Base-by-base conservation (phyloP, 345 rosid genomes). In the Alliaria petiolata region DNA sequence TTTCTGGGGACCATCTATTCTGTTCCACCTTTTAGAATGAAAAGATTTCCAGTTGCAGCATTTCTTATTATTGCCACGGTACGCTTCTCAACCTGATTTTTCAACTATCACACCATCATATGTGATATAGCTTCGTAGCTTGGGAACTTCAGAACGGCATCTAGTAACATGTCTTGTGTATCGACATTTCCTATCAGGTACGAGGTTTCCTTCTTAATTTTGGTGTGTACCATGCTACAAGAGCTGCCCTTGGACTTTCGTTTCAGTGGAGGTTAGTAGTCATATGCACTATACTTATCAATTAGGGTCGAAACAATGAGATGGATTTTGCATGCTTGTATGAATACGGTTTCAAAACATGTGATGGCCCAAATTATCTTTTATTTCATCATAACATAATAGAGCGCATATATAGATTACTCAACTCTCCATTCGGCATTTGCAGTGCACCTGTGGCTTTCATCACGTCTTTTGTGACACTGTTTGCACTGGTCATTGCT, bases 361-460 rank as follows among this genome's bases (percentile, higher is more conserved):
- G 54, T 11, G 72, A 31, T 39, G 15, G 58, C 42, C 8, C 59
- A 28, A 7, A 4, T 38, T n/a, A 17, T 47, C 63, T 44, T 55
- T 44, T 30, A n/a, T 33, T 30, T 62, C 69, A 15, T 34, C 39
- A 16, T 64, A 16, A 44, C 9, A 17, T 19, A 39, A 30, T 16
- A 39, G 17, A 59, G 22, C 51, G 22, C 51, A 16, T 25, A 12
- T 20, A 62, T 45, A 31, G 8, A 38, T 39, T 10, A 38, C 78
- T 49, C 31, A 57, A 57, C 45, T 55, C 19, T 49, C 0, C 50
- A 7, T 47, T 62, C 4, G 44, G 6, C 0, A 65, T 72, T 30
- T 84, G 85, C 90, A 93, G 98, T 78, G 86, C 89, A 19, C 97
- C 96, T 11, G 98, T 91, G 81, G 96, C 97, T 77, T 93, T 93